Conservation (phyloP, 2,329 filamentous ascomycete species). For the Cordyceps javanica region DNA sequence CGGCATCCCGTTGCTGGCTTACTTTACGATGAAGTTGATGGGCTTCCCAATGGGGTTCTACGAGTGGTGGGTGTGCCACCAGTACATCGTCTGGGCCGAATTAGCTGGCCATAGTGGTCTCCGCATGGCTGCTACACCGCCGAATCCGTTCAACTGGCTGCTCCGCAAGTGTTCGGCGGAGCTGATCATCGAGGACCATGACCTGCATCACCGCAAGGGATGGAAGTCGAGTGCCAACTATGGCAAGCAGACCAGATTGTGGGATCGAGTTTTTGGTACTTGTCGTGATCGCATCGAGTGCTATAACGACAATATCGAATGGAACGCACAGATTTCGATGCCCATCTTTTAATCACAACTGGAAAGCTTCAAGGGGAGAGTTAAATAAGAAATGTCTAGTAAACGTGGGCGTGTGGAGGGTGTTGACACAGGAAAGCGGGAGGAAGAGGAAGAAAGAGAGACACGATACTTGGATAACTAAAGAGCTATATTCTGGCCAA, state of each 20-base stretch:
- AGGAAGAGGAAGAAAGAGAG: too few relatives aligned
- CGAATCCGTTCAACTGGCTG: slow-evolving; percentile 28
- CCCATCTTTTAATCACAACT: neutral
- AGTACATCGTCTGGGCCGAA: slow-evolving; percentile 36
- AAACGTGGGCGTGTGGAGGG: neutral
- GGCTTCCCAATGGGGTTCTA: slow-evolving; percentile 40
- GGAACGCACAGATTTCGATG: neutral
- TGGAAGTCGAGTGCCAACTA: slow-evolving; percentile 19
- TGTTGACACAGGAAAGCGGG: too few relatives aligned
- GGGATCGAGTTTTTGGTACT: slow-evolving; percentile 8
- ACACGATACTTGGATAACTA: too few relatives aligned
- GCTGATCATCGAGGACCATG: slow-evolving; percentile 37
- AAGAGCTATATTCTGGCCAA: too few relatives aligned
- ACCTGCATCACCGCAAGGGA: slow-evolving; percentile 34
- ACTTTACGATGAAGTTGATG: slow-evolving; percentile 25
- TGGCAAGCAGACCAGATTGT: slow-evolving; percentile 9
- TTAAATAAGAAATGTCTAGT: too few relatives aligned
- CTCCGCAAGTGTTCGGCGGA: slow-evolving; percentile 27
- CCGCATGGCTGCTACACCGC: slow-evolving; percentile 29
- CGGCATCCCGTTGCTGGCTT: slow-evolving; percentile 34
- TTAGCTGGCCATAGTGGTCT: slow-evolving; percentile 33
- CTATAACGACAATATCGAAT: neutral
- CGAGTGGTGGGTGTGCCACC: slow-evolving; percentile 40
- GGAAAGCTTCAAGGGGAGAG: too few relatives aligned
- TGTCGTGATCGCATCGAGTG: slow-evolving; percentile 7